Base-by-base conservation (phyloP, 23 red algal species). In the Chondrus crispus region DNA sequence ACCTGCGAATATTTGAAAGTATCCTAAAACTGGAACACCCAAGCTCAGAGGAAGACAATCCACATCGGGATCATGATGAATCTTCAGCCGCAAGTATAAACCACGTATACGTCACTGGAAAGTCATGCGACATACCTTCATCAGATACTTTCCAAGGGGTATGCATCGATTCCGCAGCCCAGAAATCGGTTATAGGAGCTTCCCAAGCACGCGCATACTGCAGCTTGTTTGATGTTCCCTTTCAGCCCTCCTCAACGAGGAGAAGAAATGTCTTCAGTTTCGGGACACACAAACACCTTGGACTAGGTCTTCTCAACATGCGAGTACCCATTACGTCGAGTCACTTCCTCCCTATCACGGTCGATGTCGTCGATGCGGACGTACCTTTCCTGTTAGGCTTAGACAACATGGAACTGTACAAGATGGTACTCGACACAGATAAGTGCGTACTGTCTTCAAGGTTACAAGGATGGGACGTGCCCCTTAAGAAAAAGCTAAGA, bases 381-480 rank as follows among this genome's bases (percentile, higher is more conserved):
- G 81, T 85, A 20, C 81, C 51, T 12, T 68, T 69, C 53, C 81
- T 85, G 44, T 29, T 69, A 0, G 81, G 81, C 1, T 29, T 85
- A 12, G 81, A 85, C 12, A 70, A 7, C 38, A 28, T 85, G 28
- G 3, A 2, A 12, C 40, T 64, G 40, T 0, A n/a, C 46, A 1
- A 1, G n/a, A n/a, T 62, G 10, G 22, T 41, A 22, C 50, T 84
- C 1, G 54, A 84, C 79, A 35, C 35, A 44, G 54, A 57, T 22
- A 14, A 57, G 52, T 0, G 62, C 79, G 62, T 39, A 1, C 20
- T 84, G n/a, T 16, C 39, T 36, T 84, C 24, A 24, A 64, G 35
- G 79, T 30, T 22, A 1, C 10, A 84, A 20, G 79, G 79, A 57
- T 57, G 47, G 47, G 40, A 39, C 29, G 30, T 62, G 28, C 53